Base-by-base conservation (phyloP, 306 rosid genomes). In the Vigna radiata region DNA sequence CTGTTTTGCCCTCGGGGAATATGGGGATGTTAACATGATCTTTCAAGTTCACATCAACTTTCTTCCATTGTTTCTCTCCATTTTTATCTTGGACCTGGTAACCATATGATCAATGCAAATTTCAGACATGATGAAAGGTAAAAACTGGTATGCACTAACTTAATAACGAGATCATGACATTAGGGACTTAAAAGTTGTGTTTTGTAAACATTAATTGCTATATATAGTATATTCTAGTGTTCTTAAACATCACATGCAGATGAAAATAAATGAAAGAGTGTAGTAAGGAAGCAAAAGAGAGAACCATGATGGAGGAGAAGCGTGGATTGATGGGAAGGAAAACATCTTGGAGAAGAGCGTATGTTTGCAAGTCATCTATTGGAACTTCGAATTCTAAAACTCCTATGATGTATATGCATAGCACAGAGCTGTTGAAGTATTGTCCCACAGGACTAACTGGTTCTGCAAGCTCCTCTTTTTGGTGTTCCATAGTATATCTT, bases 381-480 rank as follows among this genome's bases (percentile, higher is more conserved):
- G 91, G 83, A 70, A 84, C 83, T 77, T 86, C 78, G 64, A 59
- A 68, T 77, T 90, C 95, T 37, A 90, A 33, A 74, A 88, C 87
- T 43, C 36, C 87, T 62, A 90, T 47, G 56, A 86, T 70, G 12
- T 88, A 81, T 10, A 88, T 16, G 36, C 87, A 55, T 2, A 90
- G 25, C 8, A 10, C 76, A 7, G 85, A 68, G 73, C 87, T 88
- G 67, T 78, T 83, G 17, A 86, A 85, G 77, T 86, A 90, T 46
- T 82, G 89, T 48, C 89, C 90, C 66, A 61, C 4, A 13, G 92
- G 92, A 82, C 96, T 90, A 43, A 85, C 88, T n/a, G 96, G 88
- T 63, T 74, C 82, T 43, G 44, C 82, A 36, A 17, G 44, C 41
- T 62, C 85, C 63, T 66, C 84, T 11, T 39, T 15, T 10, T 36